Evolutionary conservation across 345 rosid species (phyloP), one percentile per base, ranked within the genome.

Genomic region (Brassica incana): DNA sequence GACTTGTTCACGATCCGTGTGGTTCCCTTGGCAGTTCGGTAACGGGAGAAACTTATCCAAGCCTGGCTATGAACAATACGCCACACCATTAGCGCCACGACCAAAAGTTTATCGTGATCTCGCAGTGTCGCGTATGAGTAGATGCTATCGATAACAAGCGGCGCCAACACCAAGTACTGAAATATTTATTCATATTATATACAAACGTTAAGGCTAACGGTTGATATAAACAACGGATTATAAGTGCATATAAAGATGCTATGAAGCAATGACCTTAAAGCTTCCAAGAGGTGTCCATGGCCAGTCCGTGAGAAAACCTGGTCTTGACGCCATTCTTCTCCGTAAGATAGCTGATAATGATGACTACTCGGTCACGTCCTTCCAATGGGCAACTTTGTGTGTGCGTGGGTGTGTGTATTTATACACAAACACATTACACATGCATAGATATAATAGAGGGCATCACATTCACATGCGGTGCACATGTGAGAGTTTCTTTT

Each of bases 11-110:
- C 50, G 27, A 89, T 86, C 73, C 85, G 81, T 6, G 78, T 86
- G 18, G 71, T 75, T 66, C 92, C 91, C 60, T 78, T 86, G 3
- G 90, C 89, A 1, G 86, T 91, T 12, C 58, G 74, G 69, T 85
- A 68, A 11, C 92, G 90, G 11, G 88, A 81, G 4, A 85, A 33
- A 3, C 81, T 67, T 29, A 89, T 85, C 92, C 92, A 90, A 0
- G 85, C 63, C 63, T 84, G 86, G 69, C 87, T 84, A 69, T 90
- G 92, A 68, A 90, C 67, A 29, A 86, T 65, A 65, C 92, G 71
- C 50, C 71, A 40, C n/a, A 89, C 54, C n/a, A 81, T 6, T 12
- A 61, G 45, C 0, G 84, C 84, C 67, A 86, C 66, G 4, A 84
- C 0, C 23, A 84, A 58, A 70, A 85, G 86, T 32, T 84, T 83